phyloP scores from a whole-genome alignment of 2,329 filamentous ascomycete species.

The Fusarium sp. region DNA sequence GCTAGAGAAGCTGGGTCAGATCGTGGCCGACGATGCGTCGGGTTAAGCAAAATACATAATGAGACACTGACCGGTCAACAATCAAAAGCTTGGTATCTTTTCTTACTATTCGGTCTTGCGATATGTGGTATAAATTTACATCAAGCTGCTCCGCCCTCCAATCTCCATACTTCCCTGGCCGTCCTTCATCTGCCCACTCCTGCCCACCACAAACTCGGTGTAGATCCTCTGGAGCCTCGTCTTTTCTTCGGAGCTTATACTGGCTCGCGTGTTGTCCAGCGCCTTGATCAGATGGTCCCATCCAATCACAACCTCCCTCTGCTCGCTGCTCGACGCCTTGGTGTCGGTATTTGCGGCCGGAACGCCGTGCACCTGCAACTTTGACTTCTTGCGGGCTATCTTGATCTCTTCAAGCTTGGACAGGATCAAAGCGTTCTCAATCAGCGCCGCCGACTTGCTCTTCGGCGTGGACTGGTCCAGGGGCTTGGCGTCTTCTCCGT shows the following conservation, averaged over 20 bases:
- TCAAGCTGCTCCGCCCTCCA: conserved; percentile 92
- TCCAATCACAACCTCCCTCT: conserved; percentile 82
- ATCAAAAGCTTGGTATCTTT: conserved; percentile 1
- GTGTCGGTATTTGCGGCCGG: conserved; percentile 41
- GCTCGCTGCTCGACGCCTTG: conserved; percentile 55
- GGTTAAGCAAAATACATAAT: background rate
- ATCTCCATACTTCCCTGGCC: conserved; percentile 94
- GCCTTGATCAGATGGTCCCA: conserved; percentile 89
- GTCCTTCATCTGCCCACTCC: conserved; percentile 95
- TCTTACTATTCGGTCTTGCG: conserved; percentile 2
- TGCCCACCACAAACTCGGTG: conserved; percentile 89
- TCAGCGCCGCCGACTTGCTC: conserved; percentile 70
- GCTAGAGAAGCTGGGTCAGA: conserved; percentile 50
- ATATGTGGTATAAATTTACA: conserved; percentile 68
- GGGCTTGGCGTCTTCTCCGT: conserved; percentile 72
- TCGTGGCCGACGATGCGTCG: conserved; percentile 36
- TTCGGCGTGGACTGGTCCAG: conserved; percentile 61
- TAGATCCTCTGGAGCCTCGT: conserved; percentile 86
- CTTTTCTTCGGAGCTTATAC: conserved; percentile 86
- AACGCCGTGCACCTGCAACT: conserved; percentile 51
- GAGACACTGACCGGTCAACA: no score
- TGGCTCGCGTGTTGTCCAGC: conserved; percentile 82
- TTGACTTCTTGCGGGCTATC: conserved; percentile 70
- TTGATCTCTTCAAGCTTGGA: conserved; percentile 89
- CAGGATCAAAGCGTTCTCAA: conserved; percentile 83